Conservation (phyloP, 1,284 basidiomycete species). For the Ganoderma leucocontextum region DNA sequence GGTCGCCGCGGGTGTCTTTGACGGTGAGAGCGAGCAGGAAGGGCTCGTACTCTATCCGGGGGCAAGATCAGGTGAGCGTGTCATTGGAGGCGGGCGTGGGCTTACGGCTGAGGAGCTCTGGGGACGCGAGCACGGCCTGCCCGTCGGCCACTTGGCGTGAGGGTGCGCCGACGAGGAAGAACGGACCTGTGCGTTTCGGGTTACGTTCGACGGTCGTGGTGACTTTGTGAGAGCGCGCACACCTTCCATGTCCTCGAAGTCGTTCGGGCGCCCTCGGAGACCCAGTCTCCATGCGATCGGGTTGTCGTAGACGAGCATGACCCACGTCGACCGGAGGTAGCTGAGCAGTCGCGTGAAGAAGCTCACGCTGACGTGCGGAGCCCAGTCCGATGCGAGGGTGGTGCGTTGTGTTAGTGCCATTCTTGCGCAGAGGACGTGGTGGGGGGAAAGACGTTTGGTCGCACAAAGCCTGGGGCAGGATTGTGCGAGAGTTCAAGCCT, state of each 20-base stretch:
- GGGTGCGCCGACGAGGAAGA: slow-evolving; percentile 39
- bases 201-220: not conserved
- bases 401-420: not conserved
- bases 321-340: slow-evolving; percentile 17
- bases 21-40: slow-evolving; percentile 37
- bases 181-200: slow-evolving; percentile 33
- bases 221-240: not conserved
- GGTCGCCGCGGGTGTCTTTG: slow-evolving; percentile 32
- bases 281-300: slow-evolving; percentile 24
- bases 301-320: slow-evolving; percentile 26
- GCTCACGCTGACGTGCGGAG: slow-evolving; percentile 22
- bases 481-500: not conserved
- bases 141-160: slow-evolving; percentile 37
- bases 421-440: not conserved
- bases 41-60: slow-evolving; percentile 31
- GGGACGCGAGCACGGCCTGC: slow-evolving; percentile 38
- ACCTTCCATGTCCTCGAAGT: slow-evolving; percentile 31
- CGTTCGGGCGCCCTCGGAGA: slow-evolving; percentile 19
- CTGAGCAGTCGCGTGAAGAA: slow-evolving; percentile 23
- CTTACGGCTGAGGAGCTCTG: slow-evolving; percentile 35
- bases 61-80: not conserved
- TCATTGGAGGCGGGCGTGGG: not conserved
- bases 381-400: slow-evolving; percentile 27
- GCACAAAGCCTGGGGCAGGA: not conserved
- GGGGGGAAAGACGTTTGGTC: not conserved